Evolutionary conservation across 768 basidiomycete genomes (phyloP).

Genomic region (Termitomyces sp.): DNA sequence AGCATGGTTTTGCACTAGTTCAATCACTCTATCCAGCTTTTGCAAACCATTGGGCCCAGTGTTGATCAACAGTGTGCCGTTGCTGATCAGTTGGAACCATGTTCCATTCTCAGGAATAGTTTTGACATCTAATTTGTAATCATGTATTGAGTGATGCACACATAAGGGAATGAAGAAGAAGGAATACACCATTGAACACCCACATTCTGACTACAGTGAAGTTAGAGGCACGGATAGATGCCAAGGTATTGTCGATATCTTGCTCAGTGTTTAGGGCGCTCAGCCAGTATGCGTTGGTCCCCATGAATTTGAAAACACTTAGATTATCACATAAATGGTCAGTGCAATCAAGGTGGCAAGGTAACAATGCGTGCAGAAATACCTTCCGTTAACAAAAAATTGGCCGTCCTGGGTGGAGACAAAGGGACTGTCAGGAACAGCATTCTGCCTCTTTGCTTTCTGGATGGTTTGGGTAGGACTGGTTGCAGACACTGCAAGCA

Average conservation of each 20-base stretch:
- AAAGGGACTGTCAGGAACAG: slow-evolving; percentile 34
- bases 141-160: background rate
- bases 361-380: background rate
- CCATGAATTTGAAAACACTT: slow-evolving; percentile 30
- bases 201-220: slow-evolving; percentile 64
- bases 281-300: slow-evolving; percentile 72
- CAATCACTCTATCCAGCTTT: slow-evolving; percentile 57
- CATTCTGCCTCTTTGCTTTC: slow-evolving; percentile 24
- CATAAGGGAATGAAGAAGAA: background rate
- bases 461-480: slow-evolving; percentile 30
- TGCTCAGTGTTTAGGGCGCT: slow-evolving; percentile 46
- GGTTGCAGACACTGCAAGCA: slow-evolving; percentile 33
- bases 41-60: slow-evolving; percentile 61
- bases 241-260: slow-evolving; percentile 59
- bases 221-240: slow-evolving; percentile 53
- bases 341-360: slow-evolving; percentile 4
- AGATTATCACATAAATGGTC: background rate
- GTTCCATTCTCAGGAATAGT: slow-evolving; percentile 54
- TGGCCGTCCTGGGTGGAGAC: slow-evolving; percentile 41
- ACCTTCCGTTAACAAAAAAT: slow-evolving; percentile 59
- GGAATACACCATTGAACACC: slow-evolving; percentile 65
- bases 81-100: slow-evolving; percentile 61
- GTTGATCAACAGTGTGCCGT: slow-evolving; percentile 57
- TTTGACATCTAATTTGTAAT: slow-evolving; percentile 40
- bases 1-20: slow-evolving; percentile 52